phyloP scores from a whole-genome alignment of 225 moss, liverwort and hornwort genomes.

The Asterella californica region DNA sequence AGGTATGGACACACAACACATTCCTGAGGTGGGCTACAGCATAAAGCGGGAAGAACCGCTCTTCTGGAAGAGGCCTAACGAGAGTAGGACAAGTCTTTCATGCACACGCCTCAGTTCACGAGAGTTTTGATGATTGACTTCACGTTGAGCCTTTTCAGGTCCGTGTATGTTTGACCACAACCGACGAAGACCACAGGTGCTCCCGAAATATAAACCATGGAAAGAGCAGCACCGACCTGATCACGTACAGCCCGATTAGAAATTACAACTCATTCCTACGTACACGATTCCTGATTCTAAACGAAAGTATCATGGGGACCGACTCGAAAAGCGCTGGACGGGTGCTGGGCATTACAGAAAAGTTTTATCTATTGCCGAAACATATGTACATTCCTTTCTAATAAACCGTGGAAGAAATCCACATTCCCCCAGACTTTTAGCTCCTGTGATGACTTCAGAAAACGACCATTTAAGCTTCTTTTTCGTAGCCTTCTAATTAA shows the following conservation, averaged over 20 bases:
- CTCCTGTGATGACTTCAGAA: neutral
- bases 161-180: constrained; percentile 94
- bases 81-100: neutral
- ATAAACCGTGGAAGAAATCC: no score
- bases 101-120: constrained; percentile 32
- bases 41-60: neutral
- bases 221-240: constrained; percentile 88
- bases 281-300: no score
- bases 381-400: no score
- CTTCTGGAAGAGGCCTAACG: neutral
- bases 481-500: neutral
- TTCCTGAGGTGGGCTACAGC: neutral
- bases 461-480: neutral
- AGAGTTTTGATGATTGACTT: constrained; percentile 90
- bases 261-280: neutral
- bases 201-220: constrained; percentile 97
- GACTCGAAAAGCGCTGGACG: neutral
- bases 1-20: neutral
- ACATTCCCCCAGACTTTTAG: neutral
- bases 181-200: constrained; percentile 95
- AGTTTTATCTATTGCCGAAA: no score
- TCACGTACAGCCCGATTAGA: neutral
- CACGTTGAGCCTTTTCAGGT: constrained; percentile 90
- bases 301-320: neutral
- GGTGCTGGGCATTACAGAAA: neutral